Evolutionary conservation across 495 filamentous ascomycete species (phyloP), one percentile per base, ranked within the genome.

Genomic region (Apodospora peruviana): DNA sequence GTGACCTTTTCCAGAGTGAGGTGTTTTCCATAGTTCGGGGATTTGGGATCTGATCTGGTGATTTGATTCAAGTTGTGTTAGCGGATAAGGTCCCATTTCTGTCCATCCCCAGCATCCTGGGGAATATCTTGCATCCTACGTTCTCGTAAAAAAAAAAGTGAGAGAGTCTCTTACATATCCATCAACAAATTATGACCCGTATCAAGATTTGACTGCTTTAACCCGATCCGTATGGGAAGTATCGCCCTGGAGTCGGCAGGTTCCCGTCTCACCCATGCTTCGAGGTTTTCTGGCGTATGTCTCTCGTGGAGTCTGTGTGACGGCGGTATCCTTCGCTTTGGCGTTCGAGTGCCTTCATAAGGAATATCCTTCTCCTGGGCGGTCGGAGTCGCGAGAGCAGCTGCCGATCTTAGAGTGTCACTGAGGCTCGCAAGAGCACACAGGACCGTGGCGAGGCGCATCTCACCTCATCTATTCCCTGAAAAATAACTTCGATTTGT

Each of bases 31-130:
- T 76, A 82, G 36, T 69, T 75, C 3, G 65, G 52, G 0, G 79
- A 82, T 5, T 51, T 81, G 73, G 57, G 87, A 81, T 38, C 86
- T 79, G 68, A 93, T 82, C 73, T 94, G 34, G 12, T 4, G 12
- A 4, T 21, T 0, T 27, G 7, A n/a, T 24, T 24, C 24, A 8
- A 5, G 12, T n/a, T 14, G 10, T 27, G 22, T 16, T 17, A 43
- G 2, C 27, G 20, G 8, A 11, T 21, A 12, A 16, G 22, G 25
- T 19, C 18, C 3, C 39, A 20, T 21, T 21, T 17, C 14, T 4
- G 17, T 37, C 4, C n/a, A n/a, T n/a, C n/a, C n/a, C n/a, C n/a
- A n/a, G n/a, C n/a, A n/a, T n/a, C n/a, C n/a, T n/a, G n/a, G n/a
- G n/a, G n/a, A n/a, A n/a, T n/a, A n/a, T n/a, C n/a, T n/a, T n/a